phyloP scores from a whole-genome alignment of 1,284 basidiomycete species.

The Porphyrellus sp. region DNA sequence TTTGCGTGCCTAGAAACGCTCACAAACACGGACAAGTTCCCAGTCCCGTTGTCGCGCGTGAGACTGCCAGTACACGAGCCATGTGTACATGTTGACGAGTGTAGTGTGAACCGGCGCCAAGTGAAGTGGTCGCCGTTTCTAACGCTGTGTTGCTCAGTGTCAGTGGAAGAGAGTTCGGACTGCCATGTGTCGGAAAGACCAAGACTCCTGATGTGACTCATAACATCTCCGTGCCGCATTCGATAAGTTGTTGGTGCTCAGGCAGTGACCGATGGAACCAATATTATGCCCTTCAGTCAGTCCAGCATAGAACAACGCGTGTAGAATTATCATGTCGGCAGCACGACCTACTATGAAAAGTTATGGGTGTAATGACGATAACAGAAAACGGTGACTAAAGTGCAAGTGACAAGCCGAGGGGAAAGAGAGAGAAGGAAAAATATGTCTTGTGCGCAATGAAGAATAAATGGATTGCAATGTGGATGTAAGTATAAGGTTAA shows the following conservation, averaged over 20 bases:
- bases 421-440: background rate
- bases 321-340: slow-evolving; percentile 14
- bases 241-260: too few species aligned
- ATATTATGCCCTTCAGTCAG: too few species aligned
- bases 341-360: slow-evolving; percentile 1
- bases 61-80: background rate
- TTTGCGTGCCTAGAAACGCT: background rate
- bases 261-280: too few species aligned
- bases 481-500: slow-evolving; percentile 21
- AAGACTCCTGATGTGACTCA: too few species aligned
- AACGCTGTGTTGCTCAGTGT: background rate
- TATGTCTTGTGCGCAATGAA: slow-evolving; percentile 3
- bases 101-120: background rate
- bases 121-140: too few species aligned
- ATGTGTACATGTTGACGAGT: background rate
- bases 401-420: slow-evolving; percentile 7
- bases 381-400: slow-evolving; percentile 9
- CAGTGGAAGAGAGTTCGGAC: too few species aligned
- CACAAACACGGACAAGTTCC: background rate
- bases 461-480: slow-evolving; percentile 4
- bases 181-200: too few species aligned
- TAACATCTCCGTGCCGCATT: too few species aligned
- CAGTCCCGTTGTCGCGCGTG: background rate
- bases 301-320: slow-evolving; percentile 1
- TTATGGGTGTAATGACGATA: slow-evolving; percentile 16